Evolutionary conservation across 2,329 filamentous ascomycete genomes (phyloP).

Genomic region (Fusarium sp.): DNA sequence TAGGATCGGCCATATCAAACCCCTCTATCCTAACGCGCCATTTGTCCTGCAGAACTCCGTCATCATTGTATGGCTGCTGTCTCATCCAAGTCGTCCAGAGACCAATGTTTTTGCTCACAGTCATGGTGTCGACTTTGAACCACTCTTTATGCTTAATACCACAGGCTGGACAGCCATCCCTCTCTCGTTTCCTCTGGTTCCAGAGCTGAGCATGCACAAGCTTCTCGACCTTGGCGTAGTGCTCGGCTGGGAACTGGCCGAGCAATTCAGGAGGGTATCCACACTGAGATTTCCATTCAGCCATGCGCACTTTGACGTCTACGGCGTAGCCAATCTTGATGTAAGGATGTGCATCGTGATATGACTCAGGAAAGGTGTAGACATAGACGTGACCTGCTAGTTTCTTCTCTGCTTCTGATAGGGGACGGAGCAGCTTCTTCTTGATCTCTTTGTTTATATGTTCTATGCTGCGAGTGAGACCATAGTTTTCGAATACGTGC

Average conservation of each 20-base stretch:
- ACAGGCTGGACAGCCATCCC: slow-evolving; percentile 43
- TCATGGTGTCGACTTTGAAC: slow-evolving; percentile 43
- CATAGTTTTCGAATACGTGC: slow-evolving; percentile 42
- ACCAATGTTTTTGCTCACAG: slow-evolving; percentile 34
- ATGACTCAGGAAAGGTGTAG: slow-evolving; percentile 43
- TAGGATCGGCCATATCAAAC: slow-evolving; percentile 44
- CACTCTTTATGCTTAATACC: slow-evolving; percentile 46
- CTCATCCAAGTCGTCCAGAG: slow-evolving; percentile 50
- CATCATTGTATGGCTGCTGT: slow-evolving; percentile 48
- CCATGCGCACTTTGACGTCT: slow-evolving; percentile 44
- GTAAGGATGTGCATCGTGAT: slow-evolving; percentile 27
- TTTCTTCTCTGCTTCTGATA: not conserved
- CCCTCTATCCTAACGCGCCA: slow-evolving; percentile 44
- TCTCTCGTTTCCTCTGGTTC: slow-evolving; percentile 47
- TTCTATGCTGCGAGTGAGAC: slow-evolving; percentile 4
- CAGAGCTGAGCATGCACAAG: slow-evolving; percentile 50
- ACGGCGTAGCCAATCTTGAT: slow-evolving; percentile 52
- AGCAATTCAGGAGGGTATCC: slow-evolving; percentile 44
- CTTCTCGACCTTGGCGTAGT: slow-evolving; percentile 48
- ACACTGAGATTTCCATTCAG: slow-evolving; percentile 42
- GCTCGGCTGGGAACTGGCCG: slow-evolving; percentile 24
- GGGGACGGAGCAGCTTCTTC: slow-evolving; percentile 19
- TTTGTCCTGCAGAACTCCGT: slow-evolving; percentile 39
- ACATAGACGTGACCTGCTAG: slow-evolving; percentile 45
- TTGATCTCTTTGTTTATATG: slow-evolving; percentile 41